Conservation (phyloP, 2,329 filamentous ascomycete genomes). For the Penicillium sclerotigenum region DNA sequence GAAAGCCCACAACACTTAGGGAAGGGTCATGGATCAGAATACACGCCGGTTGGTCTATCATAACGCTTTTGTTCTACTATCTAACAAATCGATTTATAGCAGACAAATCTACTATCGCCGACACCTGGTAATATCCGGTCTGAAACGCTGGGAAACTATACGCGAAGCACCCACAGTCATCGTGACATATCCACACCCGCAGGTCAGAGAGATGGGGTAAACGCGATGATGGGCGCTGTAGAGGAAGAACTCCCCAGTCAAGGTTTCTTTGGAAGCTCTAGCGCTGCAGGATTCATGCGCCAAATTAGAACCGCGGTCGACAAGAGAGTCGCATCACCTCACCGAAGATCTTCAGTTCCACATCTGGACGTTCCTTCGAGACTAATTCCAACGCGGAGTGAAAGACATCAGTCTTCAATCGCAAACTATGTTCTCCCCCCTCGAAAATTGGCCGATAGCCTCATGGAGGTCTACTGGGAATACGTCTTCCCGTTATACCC, state of each 20-base stretch:
- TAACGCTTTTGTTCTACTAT: background rate
- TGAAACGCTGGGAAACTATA: background rate
- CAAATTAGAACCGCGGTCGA: conserved; percentile 49
- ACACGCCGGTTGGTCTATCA: conserved; percentile 10
- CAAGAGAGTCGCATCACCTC: conserved; percentile 23
- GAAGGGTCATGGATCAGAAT: background rate
- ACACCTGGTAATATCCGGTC: background rate
- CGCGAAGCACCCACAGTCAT: background rate
- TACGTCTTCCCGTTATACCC: conserved; percentile 50
- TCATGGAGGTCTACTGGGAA: conserved; percentile 49
- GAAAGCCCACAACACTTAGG: conserved; percentile 15
- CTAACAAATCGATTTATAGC: background rate
- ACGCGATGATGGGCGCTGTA: conserved; percentile 48
- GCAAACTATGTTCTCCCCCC: conserved; percentile 45
- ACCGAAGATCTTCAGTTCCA: conserved; percentile 17
- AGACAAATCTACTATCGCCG: conserved; percentile 2
- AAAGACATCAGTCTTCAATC: conserved; percentile 1
- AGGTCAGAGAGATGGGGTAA: conserved; percentile 31
- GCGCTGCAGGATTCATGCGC: conserved; percentile 48
- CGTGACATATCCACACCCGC: background rate
- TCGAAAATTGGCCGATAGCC: conserved; percentile 45
- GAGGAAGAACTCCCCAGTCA: conserved; percentile 43
- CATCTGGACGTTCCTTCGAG: conserved; percentile 14
- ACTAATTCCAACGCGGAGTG: conserved; percentile 21
- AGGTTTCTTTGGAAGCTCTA: conserved; percentile 50